Conservation (phyloP, 148 eudicot genomes). For the Camellia lanceoleosa region DNA sequence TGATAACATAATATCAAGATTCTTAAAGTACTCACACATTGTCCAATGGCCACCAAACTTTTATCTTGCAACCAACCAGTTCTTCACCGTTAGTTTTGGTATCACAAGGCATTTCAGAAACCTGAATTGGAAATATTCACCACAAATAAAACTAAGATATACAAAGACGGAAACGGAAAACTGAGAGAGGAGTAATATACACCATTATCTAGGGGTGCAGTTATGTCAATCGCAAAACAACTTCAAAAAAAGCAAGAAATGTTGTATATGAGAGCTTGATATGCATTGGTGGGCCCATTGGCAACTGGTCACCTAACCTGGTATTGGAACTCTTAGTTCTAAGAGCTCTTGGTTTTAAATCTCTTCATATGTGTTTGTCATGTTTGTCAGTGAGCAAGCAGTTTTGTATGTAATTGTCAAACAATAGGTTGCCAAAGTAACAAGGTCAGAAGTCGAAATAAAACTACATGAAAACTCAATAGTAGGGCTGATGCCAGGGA, state of each 20-base stretch:
- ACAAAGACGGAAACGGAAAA: neutral
- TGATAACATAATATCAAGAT: neutral
- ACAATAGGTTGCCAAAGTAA: too few relatives aligned
- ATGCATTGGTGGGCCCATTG: neutral
- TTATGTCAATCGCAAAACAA: neutral
- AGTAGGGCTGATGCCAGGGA: too few relatives aligned
- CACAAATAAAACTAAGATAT: neutral
- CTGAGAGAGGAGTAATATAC: neutral
- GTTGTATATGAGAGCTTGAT: neutral
- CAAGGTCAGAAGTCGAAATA: too few relatives aligned
- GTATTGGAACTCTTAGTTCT: neutral
- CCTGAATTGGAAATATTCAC: conserved; percentile 2
- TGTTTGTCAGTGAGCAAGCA: neutral
- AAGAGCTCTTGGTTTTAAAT: neutral
- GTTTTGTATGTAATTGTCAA: neutral
- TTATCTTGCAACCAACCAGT: conserved; percentile 16
- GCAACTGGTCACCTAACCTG: neutral
- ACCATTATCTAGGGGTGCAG: neutral
- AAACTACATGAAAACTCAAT: too few relatives aligned
- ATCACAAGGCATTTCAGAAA: conserved; percentile 7
- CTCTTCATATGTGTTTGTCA: neutral
- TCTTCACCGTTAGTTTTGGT: conserved; percentile 15
- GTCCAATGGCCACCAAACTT: conserved; percentile 79
- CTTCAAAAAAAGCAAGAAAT: neutral
- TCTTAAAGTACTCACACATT: conserved; percentile 36